A percentile compares a stretch with the other conserved stretches of the same genome.
These are phyloP conservation scores for Aspergillus olivimuriae DNA, from an alignment of 495 filamentous ascomycete species.

Conservation along the genomic window DNA sequence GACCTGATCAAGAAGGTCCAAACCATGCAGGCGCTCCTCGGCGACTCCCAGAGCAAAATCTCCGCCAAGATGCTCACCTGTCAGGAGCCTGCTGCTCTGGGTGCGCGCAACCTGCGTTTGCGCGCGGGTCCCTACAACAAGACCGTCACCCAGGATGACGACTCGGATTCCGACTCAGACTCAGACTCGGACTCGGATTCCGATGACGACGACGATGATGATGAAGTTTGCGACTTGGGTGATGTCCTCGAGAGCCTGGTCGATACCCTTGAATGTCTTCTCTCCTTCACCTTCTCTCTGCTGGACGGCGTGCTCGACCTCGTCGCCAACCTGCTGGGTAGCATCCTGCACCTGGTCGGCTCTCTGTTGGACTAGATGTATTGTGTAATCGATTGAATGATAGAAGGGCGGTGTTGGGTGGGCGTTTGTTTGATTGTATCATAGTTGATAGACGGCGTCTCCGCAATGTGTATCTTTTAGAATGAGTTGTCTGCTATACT, in stretches of 20 bases:
- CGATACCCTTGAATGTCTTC: conserved; percentile 2
- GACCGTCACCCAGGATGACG: background rate
- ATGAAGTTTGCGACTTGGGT: background rate
- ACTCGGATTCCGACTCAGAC: too few species aligned
- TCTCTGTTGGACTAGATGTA: background rate
- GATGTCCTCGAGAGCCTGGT: conserved; percentile 4
- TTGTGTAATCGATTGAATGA: conserved; percentile 1
- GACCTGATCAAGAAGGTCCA: background rate
- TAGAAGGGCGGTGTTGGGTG: background rate
- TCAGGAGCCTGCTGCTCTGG: background rate
- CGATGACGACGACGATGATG: background rate
- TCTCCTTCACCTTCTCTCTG: background rate
- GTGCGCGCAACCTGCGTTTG: too few species aligned
- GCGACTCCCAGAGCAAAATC: conserved; percentile 1
- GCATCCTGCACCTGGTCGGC: background rate
- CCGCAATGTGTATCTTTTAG: too few species aligned
- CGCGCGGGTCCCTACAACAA: too few species aligned
- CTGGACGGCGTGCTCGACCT: conserved; percentile 2
- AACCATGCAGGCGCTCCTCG: background rate
- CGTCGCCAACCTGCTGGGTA: background rate
- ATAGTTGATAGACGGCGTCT: background rate
- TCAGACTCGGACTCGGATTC: too few species aligned
- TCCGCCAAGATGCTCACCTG: background rate
- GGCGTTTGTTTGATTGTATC: background rate
- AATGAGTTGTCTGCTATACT: too few species aligned